phyloP scores from a whole-genome alignment of 2,329 filamentous ascomycete species.

The Alternaria metachromatica region DNA sequence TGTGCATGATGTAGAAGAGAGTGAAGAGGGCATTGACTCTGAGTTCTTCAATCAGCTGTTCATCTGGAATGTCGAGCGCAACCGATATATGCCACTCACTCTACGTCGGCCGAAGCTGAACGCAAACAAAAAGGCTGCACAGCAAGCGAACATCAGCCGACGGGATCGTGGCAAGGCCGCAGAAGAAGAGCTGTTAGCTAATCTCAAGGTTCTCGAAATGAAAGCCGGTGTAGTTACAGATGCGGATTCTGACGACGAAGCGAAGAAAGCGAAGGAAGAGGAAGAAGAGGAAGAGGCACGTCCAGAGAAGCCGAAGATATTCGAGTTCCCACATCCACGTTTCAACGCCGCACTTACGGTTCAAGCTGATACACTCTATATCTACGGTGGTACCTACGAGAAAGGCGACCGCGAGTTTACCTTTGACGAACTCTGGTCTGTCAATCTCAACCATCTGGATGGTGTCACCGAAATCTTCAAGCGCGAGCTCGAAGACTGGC shows the following conservation, averaged over 20 bases:
- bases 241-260: conserved; percentile 45
- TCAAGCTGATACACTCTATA: conserved; percentile 89
- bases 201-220: conserved; percentile 83
- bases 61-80: conserved; percentile 94
- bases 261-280: conserved; percentile 36
- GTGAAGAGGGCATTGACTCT: conserved; percentile 92
- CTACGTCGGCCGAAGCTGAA: conserved; percentile 76
- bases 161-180: conserved; percentile 84
- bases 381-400: conserved; percentile 94
- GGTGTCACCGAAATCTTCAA: conserved; percentile 92
- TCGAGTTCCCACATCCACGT: conserved; percentile 85
- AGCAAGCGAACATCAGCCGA: conserved; percentile 41
- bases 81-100: conserved; percentile 86
- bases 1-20: conserved; percentile 90
- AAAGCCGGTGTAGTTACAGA: conserved; percentile 66
- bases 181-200: conserved; percentile 86
- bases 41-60: conserved; percentile 95
- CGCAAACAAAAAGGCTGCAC: conserved; percentile 64
- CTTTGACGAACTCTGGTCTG: conserved; percentile 91
- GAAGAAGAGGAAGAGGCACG: conserved; percentile 60
- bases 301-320: conserved; percentile 64
- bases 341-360: conserved; percentile 93
- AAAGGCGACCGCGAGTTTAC: conserved; percentile 95
- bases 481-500: conserved; percentile 86
- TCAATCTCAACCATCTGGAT: conserved; percentile 93